Base-by-base conservation (phyloP, 2,329 filamentous ascomycete species). In the Madurella mycetomatis region DNA sequence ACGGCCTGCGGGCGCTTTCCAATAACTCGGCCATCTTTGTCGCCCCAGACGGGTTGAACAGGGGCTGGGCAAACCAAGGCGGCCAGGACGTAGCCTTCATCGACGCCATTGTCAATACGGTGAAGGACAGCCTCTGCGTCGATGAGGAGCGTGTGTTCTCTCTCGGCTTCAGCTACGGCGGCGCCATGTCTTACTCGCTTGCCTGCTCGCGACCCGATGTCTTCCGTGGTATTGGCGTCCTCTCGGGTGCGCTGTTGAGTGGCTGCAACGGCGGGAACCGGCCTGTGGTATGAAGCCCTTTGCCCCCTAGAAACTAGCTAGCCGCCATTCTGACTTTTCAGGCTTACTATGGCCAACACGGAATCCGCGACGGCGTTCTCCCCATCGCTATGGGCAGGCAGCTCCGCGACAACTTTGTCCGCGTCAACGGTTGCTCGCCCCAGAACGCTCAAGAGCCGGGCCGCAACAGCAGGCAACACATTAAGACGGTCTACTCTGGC, bases 111-210 rank as follows among this genome's bases (percentile, higher is more conserved):
- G 58, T 74, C 34, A 61, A 65, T 31, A 63, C 63, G 12, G 62
- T 75, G 34, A 66, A 73, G 56, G 59, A 62, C 9, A 65, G 69
- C 25, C 69, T 76, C 43, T 77, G 75, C 55, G 64, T 77, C 17
- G 67, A 77, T 50, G 62, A 70, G 49, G 64, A 60, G 30, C 67
- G 68, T 51, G 65, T 69, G 55, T 77, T 75, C 62, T 66, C 73
- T 16, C 72, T 70, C 1, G 73, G 73, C n/a, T 76, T 72, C 63
- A 71, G 68, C 52, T 76, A 72, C 56, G 73, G 74, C 41, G 73
- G 68, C 37, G 69, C 69, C 47, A 76, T 76, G 71, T 68, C 66
- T 4, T 73, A 68, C 61, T 64, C 69, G 1, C 59, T 75, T 11
- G 73, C 74, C 1, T 77, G 74, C 58, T 67, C 72, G 13, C 67